Conservation (phyloP, 1,284 basidiomycete species). For the Golubevia sp. region DNA sequence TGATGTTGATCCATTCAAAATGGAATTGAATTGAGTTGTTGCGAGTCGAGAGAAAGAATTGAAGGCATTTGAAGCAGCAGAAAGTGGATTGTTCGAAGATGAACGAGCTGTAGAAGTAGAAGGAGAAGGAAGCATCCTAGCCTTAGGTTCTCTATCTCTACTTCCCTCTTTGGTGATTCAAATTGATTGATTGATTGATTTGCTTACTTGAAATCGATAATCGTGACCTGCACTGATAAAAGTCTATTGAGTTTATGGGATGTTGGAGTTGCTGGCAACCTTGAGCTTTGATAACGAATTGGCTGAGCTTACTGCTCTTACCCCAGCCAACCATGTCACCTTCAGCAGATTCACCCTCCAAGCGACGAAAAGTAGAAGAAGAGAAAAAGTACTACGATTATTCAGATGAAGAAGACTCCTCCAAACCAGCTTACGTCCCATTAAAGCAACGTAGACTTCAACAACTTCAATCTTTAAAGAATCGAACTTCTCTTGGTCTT, state of each 20-base stretch:
- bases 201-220: too few species aligned
- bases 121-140: not conserved
- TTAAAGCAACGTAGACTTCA: slow-evolving; percentile 82
- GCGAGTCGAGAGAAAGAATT: not conserved
- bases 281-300: too few species aligned
- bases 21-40: not conserved
- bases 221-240: too few species aligned
- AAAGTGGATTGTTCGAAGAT: not conserved
- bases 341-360: slow-evolving; percentile 8
- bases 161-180: too few species aligned
- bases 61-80: not conserved
- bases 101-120: not conserved
- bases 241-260: too few species aligned
- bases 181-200: too few species aligned
- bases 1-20: not conserved
- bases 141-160: not conserved
- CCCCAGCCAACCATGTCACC: too few species aligned
- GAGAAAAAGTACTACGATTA: slow-evolving; percentile 45
- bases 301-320: too few species aligned
- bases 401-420: slow-evolving; percentile 32
- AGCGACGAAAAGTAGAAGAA: slow-evolving; percentile 7
- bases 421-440: slow-evolving; percentile 83
- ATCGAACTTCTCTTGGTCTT: slow-evolving; percentile 63
- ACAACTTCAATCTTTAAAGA: slow-evolving; percentile 73
- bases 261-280: too few species aligned